phyloP scores from a whole-genome alignment of 176 grass and related monocot species.

The Pontederia paniculata region DNA sequence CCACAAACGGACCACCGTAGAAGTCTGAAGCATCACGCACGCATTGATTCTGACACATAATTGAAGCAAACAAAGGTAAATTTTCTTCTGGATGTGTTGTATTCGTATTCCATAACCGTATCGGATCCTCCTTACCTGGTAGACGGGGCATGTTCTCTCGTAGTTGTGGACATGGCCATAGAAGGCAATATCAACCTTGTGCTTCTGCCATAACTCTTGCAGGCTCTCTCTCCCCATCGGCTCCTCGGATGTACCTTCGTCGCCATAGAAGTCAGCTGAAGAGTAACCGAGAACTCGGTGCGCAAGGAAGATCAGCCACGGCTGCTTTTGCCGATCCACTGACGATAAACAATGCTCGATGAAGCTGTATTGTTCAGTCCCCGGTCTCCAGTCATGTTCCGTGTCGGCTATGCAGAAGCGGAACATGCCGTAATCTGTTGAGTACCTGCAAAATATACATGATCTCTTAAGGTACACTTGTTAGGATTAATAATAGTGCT shows the following conservation, averaged over 20 bases:
- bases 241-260: conserved; percentile 64
- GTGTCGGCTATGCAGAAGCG: conserved; percentile 81
- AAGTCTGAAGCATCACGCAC: conserved; percentile 45
- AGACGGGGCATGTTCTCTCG: conserved; percentile 82
- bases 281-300: conserved; percentile 85
- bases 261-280: conserved; percentile 50
- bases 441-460: conserved; percentile 33
- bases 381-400: conserved; percentile 56
- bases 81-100: too few relatives aligned
- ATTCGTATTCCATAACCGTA: too few relatives aligned
- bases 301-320: conserved; percentile 88
- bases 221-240: conserved; percentile 79
- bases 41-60: conserved; percentile 43
- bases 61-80: not conserved
- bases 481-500: too few relatives aligned
- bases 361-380: conserved; percentile 77
- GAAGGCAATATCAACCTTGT: conserved; percentile 67
- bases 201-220: conserved; percentile 78
- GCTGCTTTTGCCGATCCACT: conserved; percentile 74
- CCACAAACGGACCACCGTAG: conserved; percentile 62
- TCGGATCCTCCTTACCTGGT: conserved; percentile 34
- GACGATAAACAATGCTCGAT: conserved; percentile 72
- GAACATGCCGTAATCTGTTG: conserved; percentile 67
- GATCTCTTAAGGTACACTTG: too few relatives aligned
- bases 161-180: conserved; percentile 80